These are phyloP conservation scores for Leccinum pallidistipes DNA, from an alignment of 1,284 basidiomycete genomes.

Conservation along the genomic window DNA sequence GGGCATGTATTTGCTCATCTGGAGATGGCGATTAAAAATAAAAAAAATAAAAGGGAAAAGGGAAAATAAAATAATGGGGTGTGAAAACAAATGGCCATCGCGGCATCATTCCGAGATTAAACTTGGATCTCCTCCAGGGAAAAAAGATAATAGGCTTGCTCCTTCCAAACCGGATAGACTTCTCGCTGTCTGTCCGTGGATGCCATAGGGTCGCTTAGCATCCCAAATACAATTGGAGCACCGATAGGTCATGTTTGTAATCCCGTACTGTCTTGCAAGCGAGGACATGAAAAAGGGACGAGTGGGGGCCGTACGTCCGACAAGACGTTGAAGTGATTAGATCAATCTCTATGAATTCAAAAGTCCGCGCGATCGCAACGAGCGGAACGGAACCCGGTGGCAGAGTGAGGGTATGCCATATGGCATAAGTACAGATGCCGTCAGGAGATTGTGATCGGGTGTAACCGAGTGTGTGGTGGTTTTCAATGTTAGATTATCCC, in stretches of 20 bases:
- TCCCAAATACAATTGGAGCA: conserved; percentile 6
- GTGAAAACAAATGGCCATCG: conserved; percentile 18
- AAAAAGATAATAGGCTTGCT: conserved; percentile 23
- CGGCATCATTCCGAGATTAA: conserved; percentile 23
- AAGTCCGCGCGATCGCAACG: conserved; percentile 33
- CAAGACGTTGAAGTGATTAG: conserved; percentile 23
- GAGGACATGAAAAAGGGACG: conserved; percentile 14
- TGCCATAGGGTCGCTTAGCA: conserved; percentile 10
- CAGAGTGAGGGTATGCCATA: conserved; percentile 34
- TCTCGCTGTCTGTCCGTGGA: conserved; percentile 15
- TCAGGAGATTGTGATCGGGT: conserved; percentile 28
- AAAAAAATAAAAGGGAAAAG: conserved; percentile 1
- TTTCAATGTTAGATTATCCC: conserved; percentile 18
- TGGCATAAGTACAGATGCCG: conserved; percentile 37
- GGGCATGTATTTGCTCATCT: conserved; percentile 27
- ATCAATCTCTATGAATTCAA: conserved; percentile 21
- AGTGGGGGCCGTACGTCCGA: conserved; percentile 24
- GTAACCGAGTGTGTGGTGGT: conserved; percentile 21
- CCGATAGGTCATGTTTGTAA: conserved; percentile 13
- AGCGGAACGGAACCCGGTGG: conserved; percentile 36
- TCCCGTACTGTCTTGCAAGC: conserved; percentile 14
- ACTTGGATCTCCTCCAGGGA: conserved; percentile 16
- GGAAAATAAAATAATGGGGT: conserved; percentile 13
- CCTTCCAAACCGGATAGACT: conserved; percentile 27
- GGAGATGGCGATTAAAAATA: conserved; percentile 7